A percentile compares a stretch with the other conserved stretches of the same genome.
Evolutionary conservation across 257 asterid genomes (phyloP).

Genomic region (Rhazya stricta): DNA sequence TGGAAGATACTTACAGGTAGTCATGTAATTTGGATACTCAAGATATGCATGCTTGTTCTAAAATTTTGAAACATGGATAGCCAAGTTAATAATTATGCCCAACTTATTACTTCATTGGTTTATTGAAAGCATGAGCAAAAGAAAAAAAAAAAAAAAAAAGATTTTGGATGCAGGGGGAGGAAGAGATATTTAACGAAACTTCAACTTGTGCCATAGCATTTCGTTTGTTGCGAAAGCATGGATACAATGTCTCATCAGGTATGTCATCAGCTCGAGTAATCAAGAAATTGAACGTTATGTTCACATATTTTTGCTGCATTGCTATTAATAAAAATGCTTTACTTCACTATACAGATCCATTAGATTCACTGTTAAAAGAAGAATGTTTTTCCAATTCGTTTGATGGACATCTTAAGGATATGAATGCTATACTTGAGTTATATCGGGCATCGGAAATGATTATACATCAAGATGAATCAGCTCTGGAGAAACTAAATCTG

Average conservation of each 20-base stretch:
- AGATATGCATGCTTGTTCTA: neutral
- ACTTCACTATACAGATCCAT: slow-evolving; percentile 38
- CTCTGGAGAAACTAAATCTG: slow-evolving; percentile 39
- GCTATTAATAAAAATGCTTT: neutral
- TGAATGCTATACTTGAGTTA: slow-evolving; percentile 46
- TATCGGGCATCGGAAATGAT: slow-evolving; percentile 62
- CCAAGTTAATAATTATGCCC: neutral
- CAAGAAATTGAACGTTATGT: neutral
- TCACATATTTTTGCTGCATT: neutral
- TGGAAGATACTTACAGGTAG: slow-evolving; percentile 80
- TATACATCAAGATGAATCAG: slow-evolving; percentile 46
- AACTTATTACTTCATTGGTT: neutral
- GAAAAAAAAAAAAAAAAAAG: slow-evolving; percentile 35
- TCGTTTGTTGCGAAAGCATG: slow-evolving; percentile 57
- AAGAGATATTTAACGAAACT: slow-evolving; percentile 69
- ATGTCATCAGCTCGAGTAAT: slow-evolving; percentile 16
- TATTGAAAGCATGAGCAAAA: too few relatives aligned
- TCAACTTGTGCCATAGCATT: slow-evolving; percentile 82
- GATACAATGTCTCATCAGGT: slow-evolving; percentile 75
- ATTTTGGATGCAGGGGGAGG: slow-evolving; percentile 77
- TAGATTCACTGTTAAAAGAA: slow-evolving; percentile 36
- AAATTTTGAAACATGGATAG: neutral
- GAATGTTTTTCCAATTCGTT: slow-evolving; percentile 35
- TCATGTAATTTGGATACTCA: slow-evolving; percentile 3
- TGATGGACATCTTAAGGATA: slow-evolving; percentile 43